These are phyloP conservation scores for Camptophora hylomeconis DNA, from an alignment of 2,329 filamentous ascomycete species.

Conservation along the genomic window DNA sequence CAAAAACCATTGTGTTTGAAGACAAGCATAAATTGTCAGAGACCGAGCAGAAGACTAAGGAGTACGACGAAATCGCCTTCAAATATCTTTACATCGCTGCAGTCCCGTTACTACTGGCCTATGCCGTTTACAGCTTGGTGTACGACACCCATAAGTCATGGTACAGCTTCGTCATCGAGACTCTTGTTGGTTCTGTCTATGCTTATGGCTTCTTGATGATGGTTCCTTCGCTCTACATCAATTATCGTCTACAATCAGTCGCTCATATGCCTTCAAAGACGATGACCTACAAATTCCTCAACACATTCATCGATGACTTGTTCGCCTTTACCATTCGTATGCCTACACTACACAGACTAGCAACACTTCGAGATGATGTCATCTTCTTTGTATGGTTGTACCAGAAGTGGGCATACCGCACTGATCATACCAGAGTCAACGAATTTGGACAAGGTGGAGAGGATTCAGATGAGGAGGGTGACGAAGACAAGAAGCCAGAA, in stretches of 20 bases:
- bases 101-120: slow-evolving; percentile 77
- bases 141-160: slow-evolving; percentile 96
- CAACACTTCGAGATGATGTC: slow-evolving; percentile 85
- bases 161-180: slow-evolving; percentile 94
- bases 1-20: slow-evolving; percentile 74
- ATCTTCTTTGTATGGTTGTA: slow-evolving; percentile 99
- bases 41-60: slow-evolving; percentile 93
- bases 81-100: slow-evolving; percentile 88
- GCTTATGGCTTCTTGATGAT: slow-evolving; percentile 99
- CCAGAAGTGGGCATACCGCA: slow-evolving; percentile 82
- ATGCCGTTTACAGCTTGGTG: slow-evolving; percentile 78
- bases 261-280: slow-evolving; percentile 94
- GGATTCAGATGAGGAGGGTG: slow-evolving; percentile 52
- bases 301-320: slow-evolving; percentile 97
- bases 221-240: slow-evolving; percentile 95
- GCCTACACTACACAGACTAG: slow-evolving; percentile 83
- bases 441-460: slow-evolving; percentile 98
- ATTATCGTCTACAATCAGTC: slow-evolving; percentile 71
- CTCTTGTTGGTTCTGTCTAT: slow-evolving; percentile 89
- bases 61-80: slow-evolving; percentile 97
- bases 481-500: slow-evolving; percentile 24
- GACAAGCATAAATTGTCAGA: slow-evolving; percentile 94
- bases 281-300: slow-evolving; percentile 96
- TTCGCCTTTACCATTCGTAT: slow-evolving; percentile 99
- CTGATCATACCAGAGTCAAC: slow-evolving; percentile 86